A percentile compares a stretch with the other conserved stretches of the same genome.
phyloP scores from a whole-genome alignment of 1,284 basidiomycete genomes.

The Inonotus hispidus region DNA sequence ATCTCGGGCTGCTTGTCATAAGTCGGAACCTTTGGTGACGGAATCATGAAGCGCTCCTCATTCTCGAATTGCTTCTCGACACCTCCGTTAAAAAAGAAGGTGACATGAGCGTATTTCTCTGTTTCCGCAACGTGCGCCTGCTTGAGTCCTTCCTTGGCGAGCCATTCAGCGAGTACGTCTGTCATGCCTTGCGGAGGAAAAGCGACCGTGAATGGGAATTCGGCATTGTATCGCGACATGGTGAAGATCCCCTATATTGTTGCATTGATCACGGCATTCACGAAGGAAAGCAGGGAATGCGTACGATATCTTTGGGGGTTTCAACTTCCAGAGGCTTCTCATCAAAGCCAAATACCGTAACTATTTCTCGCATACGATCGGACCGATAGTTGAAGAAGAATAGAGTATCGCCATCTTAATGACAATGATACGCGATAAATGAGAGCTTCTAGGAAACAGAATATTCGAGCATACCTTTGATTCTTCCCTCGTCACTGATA shows the following conservation, averaged over 20 bases:
- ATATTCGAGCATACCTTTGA: conserved; percentile 53
- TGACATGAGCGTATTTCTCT: conserved; percentile 93
- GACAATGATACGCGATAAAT: too few species aligned
- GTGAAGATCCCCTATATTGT: conserved; percentile 71
- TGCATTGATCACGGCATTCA: neutral
- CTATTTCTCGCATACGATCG: conserved; percentile 88
- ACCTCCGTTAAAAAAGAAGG: conserved; percentile 96
- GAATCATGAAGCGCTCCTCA: conserved; percentile 85
- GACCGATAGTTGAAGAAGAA: conserved; percentile 97
- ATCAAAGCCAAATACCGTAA: conserved; percentile 69
- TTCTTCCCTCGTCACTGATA: conserved; percentile 69
- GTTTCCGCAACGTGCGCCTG: conserved; percentile 90
- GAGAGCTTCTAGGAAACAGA: neutral
- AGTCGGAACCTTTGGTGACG: conserved; percentile 84
- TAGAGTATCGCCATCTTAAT: conserved; percentile 63
- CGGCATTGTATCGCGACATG: conserved; percentile 89
- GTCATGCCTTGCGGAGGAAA: conserved; percentile 89
- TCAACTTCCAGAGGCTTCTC: conserved; percentile 80
- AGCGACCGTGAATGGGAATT: conserved; percentile 81
- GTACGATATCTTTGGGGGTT: conserved; percentile 78
- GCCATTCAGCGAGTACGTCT: conserved; percentile 88
- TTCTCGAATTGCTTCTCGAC: conserved; percentile 83
- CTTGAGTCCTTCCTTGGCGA: conserved; percentile 69
- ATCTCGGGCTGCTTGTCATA: conserved; percentile 87
- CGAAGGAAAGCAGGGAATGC: conserved; percentile 23